These are phyloP conservation scores for Coemansia sp. DNA, from an alignment of 192 early-diverging fungal species.

Conservation along the genomic window DNA sequence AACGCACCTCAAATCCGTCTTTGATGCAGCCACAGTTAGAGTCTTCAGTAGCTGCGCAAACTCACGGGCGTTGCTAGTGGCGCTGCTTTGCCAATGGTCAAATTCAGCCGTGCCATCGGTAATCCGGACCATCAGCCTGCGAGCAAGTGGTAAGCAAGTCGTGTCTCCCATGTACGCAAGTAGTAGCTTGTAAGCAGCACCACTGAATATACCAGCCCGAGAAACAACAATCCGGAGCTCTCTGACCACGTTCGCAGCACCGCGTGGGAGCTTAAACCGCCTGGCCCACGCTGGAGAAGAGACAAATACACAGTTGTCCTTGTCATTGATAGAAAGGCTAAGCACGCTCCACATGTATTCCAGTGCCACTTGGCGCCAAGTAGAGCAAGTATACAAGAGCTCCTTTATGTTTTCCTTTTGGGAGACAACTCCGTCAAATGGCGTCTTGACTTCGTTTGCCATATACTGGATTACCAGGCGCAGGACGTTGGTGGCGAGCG, in stretches of 20 bases:
- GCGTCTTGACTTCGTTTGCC: not conserved
- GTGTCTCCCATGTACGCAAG: not conserved
- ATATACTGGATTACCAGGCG: not conserved
- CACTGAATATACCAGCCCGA: not conserved
- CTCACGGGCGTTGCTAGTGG: not conserved
- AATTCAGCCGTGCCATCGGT: not conserved
- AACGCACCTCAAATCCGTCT: not conserved
- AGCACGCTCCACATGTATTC: not conserved
- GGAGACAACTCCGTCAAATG: not conserved
- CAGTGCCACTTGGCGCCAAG: not conserved
- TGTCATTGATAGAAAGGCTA: not conserved
- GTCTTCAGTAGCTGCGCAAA: not conserved
- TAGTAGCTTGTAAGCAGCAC: not conserved
- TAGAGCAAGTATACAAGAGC: not conserved
- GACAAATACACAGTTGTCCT: not conserved
- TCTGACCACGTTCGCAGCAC: not conserved
- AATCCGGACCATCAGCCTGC: not conserved
- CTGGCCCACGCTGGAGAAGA: not conserved
- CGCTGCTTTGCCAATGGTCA: not conserved
- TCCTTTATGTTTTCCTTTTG: not conserved
- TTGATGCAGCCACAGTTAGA: not conserved
- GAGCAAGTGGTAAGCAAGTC: not conserved
- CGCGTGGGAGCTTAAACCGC: not conserved
- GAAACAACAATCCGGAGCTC: not conserved
- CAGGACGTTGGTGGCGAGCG: not conserved